Evolutionary conservation across 768 basidiomycete genomes (phyloP).

Genomic region (Xerocomus brunneocitrinus): DNA sequence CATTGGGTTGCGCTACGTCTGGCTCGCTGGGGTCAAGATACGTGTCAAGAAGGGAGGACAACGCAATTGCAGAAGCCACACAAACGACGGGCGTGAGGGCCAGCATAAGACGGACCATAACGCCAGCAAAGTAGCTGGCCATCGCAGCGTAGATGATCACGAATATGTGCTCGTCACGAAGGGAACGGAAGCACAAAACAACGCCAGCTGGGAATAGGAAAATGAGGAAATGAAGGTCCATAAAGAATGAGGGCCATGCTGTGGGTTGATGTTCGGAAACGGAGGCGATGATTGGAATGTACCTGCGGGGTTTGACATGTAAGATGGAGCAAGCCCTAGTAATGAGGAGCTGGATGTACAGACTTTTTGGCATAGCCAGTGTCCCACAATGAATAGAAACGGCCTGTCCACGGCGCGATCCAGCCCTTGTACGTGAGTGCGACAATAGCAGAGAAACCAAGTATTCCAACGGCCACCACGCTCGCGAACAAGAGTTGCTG

Average conservation of each 20-base stretch:
- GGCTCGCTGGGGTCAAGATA: constrained; percentile 87
- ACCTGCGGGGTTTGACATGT: constrained; percentile 39
- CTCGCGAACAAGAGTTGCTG: constrained; percentile 67
- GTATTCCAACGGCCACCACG: constrained; percentile 62
- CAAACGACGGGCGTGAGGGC: constrained; percentile 97
- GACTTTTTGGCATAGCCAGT: constrained; percentile 98
- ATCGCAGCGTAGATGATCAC: constrained; percentile 97
- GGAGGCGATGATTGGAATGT: constrained; percentile 97
- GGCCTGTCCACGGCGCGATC: constrained; percentile 99
- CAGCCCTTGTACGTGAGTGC: constrained; percentile 87
- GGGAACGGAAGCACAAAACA: constrained; percentile 85
- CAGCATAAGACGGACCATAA: constrained; percentile 99
- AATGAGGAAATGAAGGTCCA: constrained; percentile 97
- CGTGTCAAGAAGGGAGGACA: constrained; percentile 82
- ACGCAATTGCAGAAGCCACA: constrained; percentile 84
- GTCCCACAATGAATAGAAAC: constrained; percentile 99
- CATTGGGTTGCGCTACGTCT: constrained; percentile 19
- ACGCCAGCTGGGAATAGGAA: constrained; percentile 98
- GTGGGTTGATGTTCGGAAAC: constrained; percentile 99
- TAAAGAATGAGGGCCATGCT: constrained; percentile 99
- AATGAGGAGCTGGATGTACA: constrained; percentile 14
- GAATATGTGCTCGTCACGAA: constrained; percentile 96
- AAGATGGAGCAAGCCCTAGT: background rate
- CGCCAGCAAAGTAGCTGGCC: constrained; percentile 97
- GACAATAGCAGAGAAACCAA: constrained; percentile 70